Evolutionary conservation across 768 basidiomycete species (phyloP).

Genomic region (Hirschioporus abietinus): DNA sequence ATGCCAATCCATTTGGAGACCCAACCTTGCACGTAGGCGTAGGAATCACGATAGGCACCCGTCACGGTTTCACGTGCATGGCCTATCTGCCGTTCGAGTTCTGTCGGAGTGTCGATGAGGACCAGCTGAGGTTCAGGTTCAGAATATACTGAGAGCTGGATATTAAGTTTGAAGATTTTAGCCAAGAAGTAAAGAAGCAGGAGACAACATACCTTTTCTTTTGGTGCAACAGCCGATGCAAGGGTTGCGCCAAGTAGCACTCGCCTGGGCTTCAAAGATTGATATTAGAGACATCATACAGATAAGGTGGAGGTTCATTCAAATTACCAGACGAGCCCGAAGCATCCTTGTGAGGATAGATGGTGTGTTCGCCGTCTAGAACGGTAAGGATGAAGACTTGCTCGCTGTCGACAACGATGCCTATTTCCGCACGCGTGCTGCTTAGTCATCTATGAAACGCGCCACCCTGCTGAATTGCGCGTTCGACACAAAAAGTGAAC

Average conservation of each 20-base stretch:
- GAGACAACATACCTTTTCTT: slow-evolving; percentile 3
- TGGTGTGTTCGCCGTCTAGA: neutral
- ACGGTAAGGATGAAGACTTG: neutral
- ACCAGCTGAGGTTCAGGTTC: slow-evolving; percentile 52
- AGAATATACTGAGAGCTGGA: slow-evolving; percentile 83
- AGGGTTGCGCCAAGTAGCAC: neutral
- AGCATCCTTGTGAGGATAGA: neutral
- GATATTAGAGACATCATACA: neutral
- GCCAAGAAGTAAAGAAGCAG: neutral
- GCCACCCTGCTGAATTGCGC: neutral
- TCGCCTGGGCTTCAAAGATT: neutral
- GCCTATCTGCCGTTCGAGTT: slow-evolving; percentile 74
- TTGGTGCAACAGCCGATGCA: neutral
- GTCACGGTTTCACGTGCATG: slow-evolving; percentile 55
- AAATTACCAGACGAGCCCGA: neutral
- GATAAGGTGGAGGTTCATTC: neutral
- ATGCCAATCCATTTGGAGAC: slow-evolving; percentile 81
- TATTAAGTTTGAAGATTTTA: neutral
- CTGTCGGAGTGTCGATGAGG: slow-evolving; percentile 69
- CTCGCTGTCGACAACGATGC: neutral
- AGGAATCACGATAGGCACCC: slow-evolving; percentile 51
- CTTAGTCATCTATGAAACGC: neutral
- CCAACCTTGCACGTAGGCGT: slow-evolving; percentile 61
- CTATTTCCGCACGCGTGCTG: neutral
- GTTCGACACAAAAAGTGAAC: neutral